Base-by-base conservation (phyloP, 345 rosid species). In the Populus simonii region DNA sequence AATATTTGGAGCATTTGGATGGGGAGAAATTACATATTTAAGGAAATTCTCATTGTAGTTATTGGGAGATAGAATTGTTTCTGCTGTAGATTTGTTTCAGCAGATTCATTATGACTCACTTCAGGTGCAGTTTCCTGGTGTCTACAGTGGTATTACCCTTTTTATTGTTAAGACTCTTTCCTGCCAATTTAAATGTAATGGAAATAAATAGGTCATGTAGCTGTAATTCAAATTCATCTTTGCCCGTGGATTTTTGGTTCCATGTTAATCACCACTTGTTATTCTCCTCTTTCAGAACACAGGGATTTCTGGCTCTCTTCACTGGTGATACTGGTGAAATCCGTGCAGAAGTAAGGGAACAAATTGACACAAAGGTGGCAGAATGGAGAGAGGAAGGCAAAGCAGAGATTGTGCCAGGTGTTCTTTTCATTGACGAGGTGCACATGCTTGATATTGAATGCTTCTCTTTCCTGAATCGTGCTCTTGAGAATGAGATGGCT, bases 361-460 rank as follows among this genome's bases (percentile, higher is more conserved):
- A 93, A 81, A 93, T 95, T 53, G 98, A 93, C 79, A 91, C 93
- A 38, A 93, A 95, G 84, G 99, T 93, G 71, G 98, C 97, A 7
- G 99, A 95, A 86, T 96, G 98, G 99, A 91, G 94, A 81, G 99
- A 93, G 84, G 99, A 93, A 87, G 99, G 98, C 10, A 96, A 96
- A 79, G 99, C 98, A 0, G 98, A 93, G 81, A 91, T 92, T 66
- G 98, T 96, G 38, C 99, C 99, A 0, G 98, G 98, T 68, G 99
- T 96, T 53, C 93, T 93, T 77, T 96, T 96, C 88, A 96, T 96
- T 8, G 97, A 96, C 67, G 99, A 96, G 78, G 97, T 93, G 31
- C 99, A 96, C 89, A 93, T 93, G 98, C 97, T 96, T 61, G 99
- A 96, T 72, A 92, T 96, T 0, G 99, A 96, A 87, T 96, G 99